Conservation (phyloP, 108 stramenopile species). For the Schizochytrium sp. region DNA sequence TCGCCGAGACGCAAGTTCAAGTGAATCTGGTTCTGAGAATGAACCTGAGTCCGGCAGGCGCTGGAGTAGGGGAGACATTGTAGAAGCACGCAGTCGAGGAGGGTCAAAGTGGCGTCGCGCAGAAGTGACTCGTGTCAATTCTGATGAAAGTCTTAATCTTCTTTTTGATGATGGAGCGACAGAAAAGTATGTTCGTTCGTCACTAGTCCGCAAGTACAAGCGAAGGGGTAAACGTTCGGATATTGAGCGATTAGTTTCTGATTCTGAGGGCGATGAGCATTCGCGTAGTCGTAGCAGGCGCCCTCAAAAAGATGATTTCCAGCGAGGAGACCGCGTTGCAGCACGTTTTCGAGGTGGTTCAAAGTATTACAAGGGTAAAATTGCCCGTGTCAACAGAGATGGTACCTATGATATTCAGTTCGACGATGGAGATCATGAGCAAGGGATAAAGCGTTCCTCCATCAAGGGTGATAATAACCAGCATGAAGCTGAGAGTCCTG, state of each 20-base stretch:
- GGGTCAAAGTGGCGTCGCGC: conserved; percentile 47
- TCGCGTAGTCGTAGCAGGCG: not conserved
- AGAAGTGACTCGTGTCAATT: conserved; percentile 27
- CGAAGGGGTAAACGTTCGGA: not conserved
- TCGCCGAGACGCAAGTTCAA: too few relatives aligned
- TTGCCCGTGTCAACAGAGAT: conserved; percentile 2
- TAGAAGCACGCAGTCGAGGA: conserved; percentile 59
- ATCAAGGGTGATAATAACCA: not conserved
- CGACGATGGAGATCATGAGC: conserved; percentile 65
- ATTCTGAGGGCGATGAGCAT: not conserved
- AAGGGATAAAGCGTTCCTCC: not conserved
- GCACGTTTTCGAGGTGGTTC: conserved; percentile 25
- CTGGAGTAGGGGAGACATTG: conserved; percentile 24
- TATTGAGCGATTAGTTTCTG: not conserved
- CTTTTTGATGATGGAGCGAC: conserved; percentile 65
- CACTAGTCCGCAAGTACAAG: conserved; percentile 10
- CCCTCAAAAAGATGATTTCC: not conserved
- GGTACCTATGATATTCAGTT: conserved; percentile 60
- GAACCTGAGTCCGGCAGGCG: not conserved
- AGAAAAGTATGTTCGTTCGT: conserved; percentile 13
- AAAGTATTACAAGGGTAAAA: conserved; percentile 62
- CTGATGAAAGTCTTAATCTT: conserved; percentile 59
- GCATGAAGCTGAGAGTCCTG: not conserved
- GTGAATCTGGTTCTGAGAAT: not conserved
- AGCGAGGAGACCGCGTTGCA: conserved; percentile 57